phyloP scores from a whole-genome alignment of 768 basidiomycete genomes.

The Phaeolepiota aurea region DNA sequence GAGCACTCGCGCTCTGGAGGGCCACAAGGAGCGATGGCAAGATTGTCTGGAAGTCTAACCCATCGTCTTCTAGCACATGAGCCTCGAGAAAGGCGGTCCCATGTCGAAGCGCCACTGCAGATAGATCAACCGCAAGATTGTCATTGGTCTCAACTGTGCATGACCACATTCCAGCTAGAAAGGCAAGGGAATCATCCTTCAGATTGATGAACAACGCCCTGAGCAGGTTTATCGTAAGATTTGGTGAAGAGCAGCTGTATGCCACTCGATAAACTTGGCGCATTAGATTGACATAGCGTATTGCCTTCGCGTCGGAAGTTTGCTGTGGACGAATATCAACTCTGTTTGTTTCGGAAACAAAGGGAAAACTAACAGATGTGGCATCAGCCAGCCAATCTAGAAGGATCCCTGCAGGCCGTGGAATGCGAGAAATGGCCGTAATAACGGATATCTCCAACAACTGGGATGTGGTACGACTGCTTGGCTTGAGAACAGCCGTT shows the following conservation, averaged over 20 bases:
- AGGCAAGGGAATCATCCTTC: constrained; percentile 63
- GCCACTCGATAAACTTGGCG: constrained; percentile 59
- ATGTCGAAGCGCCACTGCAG: constrained; percentile 60
- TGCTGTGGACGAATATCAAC: background rate
- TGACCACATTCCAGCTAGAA: constrained; percentile 72
- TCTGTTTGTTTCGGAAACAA: background rate
- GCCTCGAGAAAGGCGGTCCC: constrained; percentile 76
- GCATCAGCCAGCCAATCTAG: constrained; percentile 46
- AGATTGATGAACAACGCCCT: constrained; percentile 59
- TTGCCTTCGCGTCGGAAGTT: constrained; percentile 14
- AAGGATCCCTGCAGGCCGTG: constrained; percentile 26
- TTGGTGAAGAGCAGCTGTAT: constrained; percentile 31
- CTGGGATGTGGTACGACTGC: constrained; percentile 42
- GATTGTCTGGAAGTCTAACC: constrained; percentile 75
- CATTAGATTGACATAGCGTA: constrained; percentile 51
- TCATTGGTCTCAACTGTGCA: constrained; percentile 15
- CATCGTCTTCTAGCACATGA: constrained; percentile 40
- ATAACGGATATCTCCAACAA: constrained; percentile 55
- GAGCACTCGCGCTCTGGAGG: constrained; percentile 34
- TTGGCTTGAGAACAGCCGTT: constrained; percentile 51
- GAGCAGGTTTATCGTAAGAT: constrained; percentile 50
- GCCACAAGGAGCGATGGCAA: constrained; percentile 62
- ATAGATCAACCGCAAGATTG: constrained; percentile 20
- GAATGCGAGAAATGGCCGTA: constrained; percentile 39
- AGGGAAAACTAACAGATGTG: constrained; percentile 21